Evolutionary conservation across 2,329 filamentous ascomycete genomes (phyloP), one percentile per base, ranked within the genome.

Genomic region (Penicillium sp.): DNA sequence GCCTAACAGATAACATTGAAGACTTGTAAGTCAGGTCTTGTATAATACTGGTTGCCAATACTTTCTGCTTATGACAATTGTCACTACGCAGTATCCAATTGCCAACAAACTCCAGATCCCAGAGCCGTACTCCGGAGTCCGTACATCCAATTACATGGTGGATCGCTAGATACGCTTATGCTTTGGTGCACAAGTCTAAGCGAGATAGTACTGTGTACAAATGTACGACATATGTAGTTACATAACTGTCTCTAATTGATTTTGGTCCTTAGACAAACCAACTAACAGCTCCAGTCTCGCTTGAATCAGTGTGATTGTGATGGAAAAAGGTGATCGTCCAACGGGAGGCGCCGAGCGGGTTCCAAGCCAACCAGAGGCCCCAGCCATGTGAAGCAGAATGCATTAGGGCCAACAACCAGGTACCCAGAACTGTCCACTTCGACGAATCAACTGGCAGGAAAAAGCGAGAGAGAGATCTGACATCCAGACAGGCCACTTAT

Each of bases 281-380:
- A 27, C 41, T 31, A 49, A 44, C 41, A 38, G 46, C 33, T 39
- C n/a, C 4, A 16, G 25, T 34, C 41, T 28, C 8, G 28, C n/a
- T n/a, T n/a, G n/a, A n/a, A n/a, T n/a, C n/a, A n/a, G n/a, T 52
- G 54, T 53, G 54, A 54, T 54, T 60, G 59, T 61, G 59, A 61
- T 47, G 45, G 16, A 19, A 49, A 53, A 51, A 45, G 37, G 31
- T 47, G 57, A 46, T 46, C 44, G 46, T 41, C 52, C 45, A 54
- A 60, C 56, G 58, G 54, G 47, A 55, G 46, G 45, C 48, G 48
- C 54, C 54, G 57, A 50, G 59, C 54, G 56, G 54, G 53, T 52
- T 40, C 25, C 33, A 38, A 28, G n/a, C 59, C 59, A 61, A 61
- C 54, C 56, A 61, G 46, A 43, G 27, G 25, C 7, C 36, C 19